Conservation (phyloP, 148 eudicot species). For the Rheum nobile region DNA sequence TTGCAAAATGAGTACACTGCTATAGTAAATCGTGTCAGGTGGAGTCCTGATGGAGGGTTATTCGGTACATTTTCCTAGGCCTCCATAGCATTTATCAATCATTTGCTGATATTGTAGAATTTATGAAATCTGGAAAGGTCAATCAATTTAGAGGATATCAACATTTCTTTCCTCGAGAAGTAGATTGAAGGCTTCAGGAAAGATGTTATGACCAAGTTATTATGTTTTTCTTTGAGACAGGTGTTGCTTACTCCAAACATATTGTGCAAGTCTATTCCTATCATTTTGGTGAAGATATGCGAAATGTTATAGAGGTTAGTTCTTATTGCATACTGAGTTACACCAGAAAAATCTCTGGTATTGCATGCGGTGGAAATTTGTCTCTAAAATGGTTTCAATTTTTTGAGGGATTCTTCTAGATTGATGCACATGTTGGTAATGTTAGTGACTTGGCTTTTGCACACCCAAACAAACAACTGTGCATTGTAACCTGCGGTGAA, state of each 20-base stretch:
- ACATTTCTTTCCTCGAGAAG: not conserved
- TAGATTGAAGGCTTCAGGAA: not conserved
- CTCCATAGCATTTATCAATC: not conserved
- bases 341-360: not conserved
- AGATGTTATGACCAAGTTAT: not conserved
- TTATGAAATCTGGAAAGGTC: not conserved
- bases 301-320: conserved; percentile 1
- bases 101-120: not conserved
- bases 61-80: conserved; percentile 27
- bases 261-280: conserved; percentile 8
- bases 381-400: not conserved
- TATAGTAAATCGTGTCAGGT: conserved; percentile 47
- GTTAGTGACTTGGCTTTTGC: conserved; percentile 56
- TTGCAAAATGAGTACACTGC: conserved; percentile 42
- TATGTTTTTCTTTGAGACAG: not conserved
- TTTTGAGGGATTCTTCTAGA: conserved; percentile 20
- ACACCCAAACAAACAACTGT: conserved; percentile 36
- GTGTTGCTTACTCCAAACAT: conserved; percentile 11
- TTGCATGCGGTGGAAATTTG: not conserved
- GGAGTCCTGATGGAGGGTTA: conserved; percentile 68
- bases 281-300: conserved; percentile 4
- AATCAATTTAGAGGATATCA: not conserved
- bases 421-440: conserved; percentile 56
- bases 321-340: not conserved
- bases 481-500: conserved; percentile 60